These are phyloP conservation scores for Aspergillus heteromorphus DNA, from an alignment of 495 filamentous ascomycete genomes.

Conservation along the genomic window DNA sequence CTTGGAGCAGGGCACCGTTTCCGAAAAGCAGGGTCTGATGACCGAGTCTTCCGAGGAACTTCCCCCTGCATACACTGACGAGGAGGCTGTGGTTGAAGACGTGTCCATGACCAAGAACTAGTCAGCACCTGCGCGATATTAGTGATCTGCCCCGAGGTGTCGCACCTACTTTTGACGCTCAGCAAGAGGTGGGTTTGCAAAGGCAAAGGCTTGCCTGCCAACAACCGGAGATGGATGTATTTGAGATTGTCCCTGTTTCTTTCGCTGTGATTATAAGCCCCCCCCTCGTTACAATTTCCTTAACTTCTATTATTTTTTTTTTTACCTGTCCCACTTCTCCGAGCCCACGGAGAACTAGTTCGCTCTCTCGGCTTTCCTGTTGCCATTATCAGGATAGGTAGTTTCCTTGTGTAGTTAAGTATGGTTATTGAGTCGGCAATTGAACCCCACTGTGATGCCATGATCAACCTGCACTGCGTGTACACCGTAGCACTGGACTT, in stretches of 20 bases:
- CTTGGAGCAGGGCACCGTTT: conserved; percentile 29
- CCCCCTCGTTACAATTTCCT: background rate
- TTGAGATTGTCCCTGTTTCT: conserved; percentile 7
- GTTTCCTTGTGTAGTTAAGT: background rate
- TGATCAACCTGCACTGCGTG: too few relatives aligned
- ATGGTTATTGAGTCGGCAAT: background rate
- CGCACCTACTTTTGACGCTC: background rate
- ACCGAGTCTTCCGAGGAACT: conserved; percentile 25
- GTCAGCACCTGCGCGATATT: background rate
- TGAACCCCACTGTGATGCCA: background rate
- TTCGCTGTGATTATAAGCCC: conserved; percentile 1
- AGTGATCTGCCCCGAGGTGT: background rate
- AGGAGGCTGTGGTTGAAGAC: conserved; percentile 12
- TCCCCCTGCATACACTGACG: conserved; percentile 32
- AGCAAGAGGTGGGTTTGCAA: background rate
- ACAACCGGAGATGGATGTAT: conserved; percentile 2
- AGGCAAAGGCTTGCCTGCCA: conserved; percentile 5
- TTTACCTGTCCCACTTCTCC: background rate
- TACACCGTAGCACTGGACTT: too few relatives aligned
- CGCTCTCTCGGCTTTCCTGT: background rate
- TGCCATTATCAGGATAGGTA: background rate
- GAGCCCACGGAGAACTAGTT: background rate
- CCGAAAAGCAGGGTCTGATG: conserved; percentile 42
- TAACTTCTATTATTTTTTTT: background rate
- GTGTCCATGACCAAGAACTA: conserved; percentile 28